phyloP scores from a whole-genome alignment of 495 filamentous ascomycete species.

The Lindgomyces ingoldianus region DNA sequence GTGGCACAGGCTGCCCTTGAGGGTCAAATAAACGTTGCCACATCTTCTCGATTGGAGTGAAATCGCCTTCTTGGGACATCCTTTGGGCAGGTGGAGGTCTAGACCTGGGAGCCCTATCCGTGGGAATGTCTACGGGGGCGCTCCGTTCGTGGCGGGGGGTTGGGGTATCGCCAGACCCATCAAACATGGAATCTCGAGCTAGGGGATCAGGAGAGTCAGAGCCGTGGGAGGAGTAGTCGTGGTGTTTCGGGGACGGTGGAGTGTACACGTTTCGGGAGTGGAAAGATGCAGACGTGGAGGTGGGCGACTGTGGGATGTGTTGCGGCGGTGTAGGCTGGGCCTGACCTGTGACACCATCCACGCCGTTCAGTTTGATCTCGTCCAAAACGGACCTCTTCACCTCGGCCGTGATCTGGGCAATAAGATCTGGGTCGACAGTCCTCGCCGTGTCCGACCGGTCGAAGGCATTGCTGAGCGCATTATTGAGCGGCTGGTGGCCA shows the following conservation, averaged over 20 bases:
- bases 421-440: slow-evolving; percentile 42
- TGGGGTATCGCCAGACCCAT: slow-evolving; percentile 47
- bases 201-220: slow-evolving; percentile 35
- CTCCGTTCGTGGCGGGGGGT: slow-evolving; percentile 49
- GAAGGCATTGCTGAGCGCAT: slow-evolving; percentile 47
- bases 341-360: slow-evolving; percentile 7
- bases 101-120: slow-evolving; percentile 35
- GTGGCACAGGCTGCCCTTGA: slow-evolving; percentile 63
- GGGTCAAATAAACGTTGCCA: slow-evolving; percentile 79
- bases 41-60: slow-evolving; percentile 65
- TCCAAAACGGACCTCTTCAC: slow-evolving; percentile 43
- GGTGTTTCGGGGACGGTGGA: slow-evolving; percentile 43
- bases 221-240: slow-evolving; percentile 31
- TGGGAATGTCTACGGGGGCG: slow-evolving; percentile 19
- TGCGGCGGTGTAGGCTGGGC: slow-evolving; percentile 30
- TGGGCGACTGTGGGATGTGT: slow-evolving; percentile 28
- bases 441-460: slow-evolving; percentile 43
- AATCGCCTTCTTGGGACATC: slow-evolving; percentile 53
- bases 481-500: slow-evolving; percentile 42
- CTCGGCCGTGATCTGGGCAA: slow-evolving; percentile 45
- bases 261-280: slow-evolving; percentile 47
- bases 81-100: slow-evolving; percentile 52
- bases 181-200: slow-evolving; percentile 26
- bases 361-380: slow-evolving; percentile 36
- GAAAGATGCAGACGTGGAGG: slow-evolving; percentile 38